phyloP scores from a whole-genome alignment of 1,284 basidiomycete genomes.

The Fomes fomentarius region DNA sequence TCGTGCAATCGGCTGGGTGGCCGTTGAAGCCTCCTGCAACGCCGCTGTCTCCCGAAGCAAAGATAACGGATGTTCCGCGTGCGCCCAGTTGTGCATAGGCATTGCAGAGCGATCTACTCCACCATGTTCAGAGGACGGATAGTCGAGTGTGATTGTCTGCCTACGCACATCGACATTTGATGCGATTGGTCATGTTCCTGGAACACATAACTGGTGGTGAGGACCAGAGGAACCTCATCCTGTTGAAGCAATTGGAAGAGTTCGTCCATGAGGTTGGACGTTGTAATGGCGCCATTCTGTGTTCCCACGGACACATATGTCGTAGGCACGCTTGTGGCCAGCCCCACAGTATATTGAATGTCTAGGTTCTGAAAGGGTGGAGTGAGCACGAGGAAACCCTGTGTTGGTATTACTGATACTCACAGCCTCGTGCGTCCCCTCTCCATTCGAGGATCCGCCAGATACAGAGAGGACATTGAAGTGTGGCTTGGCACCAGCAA shows the following conservation, averaged over 20 bases:
- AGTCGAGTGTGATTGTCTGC: background rate
- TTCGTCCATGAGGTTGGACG: slow-evolving; percentile 33
- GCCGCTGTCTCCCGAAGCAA: slow-evolving; percentile 64
- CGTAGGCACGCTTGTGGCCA: slow-evolving; percentile 51
- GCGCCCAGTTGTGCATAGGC: slow-evolving; percentile 49
- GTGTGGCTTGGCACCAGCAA: slow-evolving; percentile 31
- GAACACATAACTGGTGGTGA: slow-evolving; percentile 45
- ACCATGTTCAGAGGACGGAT: background rate
- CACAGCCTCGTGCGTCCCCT: slow-evolving; percentile 16
- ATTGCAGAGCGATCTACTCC: slow-evolving; percentile 11
- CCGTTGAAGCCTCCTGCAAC: slow-evolving; percentile 56
- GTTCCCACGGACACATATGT: slow-evolving; percentile 23
- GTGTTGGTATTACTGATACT: background rate
- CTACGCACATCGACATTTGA: background rate
- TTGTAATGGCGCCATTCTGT: slow-evolving; percentile 17
- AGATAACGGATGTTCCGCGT: slow-evolving; percentile 61
- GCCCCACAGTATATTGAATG: slow-evolving; percentile 62
- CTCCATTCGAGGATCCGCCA: slow-evolving; percentile 37
- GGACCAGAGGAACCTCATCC: slow-evolving; percentile 34
- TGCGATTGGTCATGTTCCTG: background rate
- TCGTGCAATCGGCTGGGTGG: slow-evolving; percentile 39
- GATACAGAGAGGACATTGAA: slow-evolving; percentile 3
- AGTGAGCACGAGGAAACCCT: background rate
- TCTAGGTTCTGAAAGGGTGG: slow-evolving; percentile 48
- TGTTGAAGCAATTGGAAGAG: slow-evolving; percentile 34